These are phyloP conservation scores for Termitomyces sp. DNA, from an alignment of 768 basidiomycete species.

Conservation along the genomic window DNA sequence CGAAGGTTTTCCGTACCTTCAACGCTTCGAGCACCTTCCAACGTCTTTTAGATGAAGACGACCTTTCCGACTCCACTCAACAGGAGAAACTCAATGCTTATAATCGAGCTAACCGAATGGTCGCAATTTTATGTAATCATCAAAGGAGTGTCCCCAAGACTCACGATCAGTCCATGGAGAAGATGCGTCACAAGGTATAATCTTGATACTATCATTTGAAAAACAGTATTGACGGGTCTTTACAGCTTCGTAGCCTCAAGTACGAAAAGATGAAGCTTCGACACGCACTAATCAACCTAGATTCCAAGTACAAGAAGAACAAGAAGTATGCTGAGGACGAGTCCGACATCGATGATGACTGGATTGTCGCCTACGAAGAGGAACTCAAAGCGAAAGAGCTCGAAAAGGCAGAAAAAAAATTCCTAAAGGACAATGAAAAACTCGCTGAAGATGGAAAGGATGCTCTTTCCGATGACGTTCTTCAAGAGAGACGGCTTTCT, in stretches of 20 bases:
- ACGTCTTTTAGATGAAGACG: slow-evolving; percentile 71
- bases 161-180: slow-evolving; percentile 91
- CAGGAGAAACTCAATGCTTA: slow-evolving; percentile 97
- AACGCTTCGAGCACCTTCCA: slow-evolving; percentile 98
- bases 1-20: slow-evolving; percentile 99
- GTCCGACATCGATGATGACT: slow-evolving; percentile 93
- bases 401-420: slow-evolving; percentile 91
- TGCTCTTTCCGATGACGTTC: slow-evolving; percentile 49
- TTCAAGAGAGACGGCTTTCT: slow-evolving; percentile 62
- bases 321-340: slow-evolving; percentile 75
- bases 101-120: slow-evolving; percentile 94
- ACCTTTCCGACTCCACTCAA: slow-evolving; percentile 57
- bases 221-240: slow-evolving; percentile 3
- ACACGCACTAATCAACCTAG: slow-evolving; percentile 73
- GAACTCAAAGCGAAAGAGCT: slow-evolving; percentile 72
- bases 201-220: not conserved
- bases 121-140: slow-evolving; percentile 99
- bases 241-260: slow-evolving; percentile 82
- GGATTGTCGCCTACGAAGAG: slow-evolving; percentile 76
- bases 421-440: slow-evolving; percentile 90
- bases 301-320: slow-evolving; percentile 78
- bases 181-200: slow-evolving; percentile 83
- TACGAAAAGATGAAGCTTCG: slow-evolving; percentile 98
- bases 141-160: slow-evolving; percentile 90
- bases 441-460: slow-evolving; percentile 64